These are phyloP conservation scores for Dysphania ambrosioides DNA, from an alignment of 148 eudicot genomes.

Conservation along the genomic window DNA sequence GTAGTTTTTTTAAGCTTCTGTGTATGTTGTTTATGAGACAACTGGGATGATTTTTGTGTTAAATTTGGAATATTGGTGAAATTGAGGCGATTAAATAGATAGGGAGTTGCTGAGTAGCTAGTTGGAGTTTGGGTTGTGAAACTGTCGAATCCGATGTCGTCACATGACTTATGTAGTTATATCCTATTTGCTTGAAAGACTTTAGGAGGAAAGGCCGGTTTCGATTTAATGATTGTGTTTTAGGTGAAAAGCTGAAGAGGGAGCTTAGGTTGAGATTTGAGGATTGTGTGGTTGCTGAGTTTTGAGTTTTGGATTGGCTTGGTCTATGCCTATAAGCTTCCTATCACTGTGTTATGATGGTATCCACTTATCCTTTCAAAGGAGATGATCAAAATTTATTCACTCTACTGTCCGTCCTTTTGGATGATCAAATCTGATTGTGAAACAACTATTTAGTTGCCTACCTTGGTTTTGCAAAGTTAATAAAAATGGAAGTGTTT, in stretches of 20 bases:
- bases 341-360: no score
- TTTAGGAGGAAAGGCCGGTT: background rate
- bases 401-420: background rate
- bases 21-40: background rate
- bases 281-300: background rate
- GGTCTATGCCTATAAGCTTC: background rate
- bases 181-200: background rate
- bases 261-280: background rate
- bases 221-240: background rate
- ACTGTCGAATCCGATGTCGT: background rate
- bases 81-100: background rate
- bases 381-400: background rate
- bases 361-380: background rate
- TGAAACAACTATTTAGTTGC: background rate
- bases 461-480: no score
- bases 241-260: background rate
- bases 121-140: background rate
- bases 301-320: background rate
- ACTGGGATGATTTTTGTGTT: background rate
- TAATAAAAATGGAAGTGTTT: no score
- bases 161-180: no score
- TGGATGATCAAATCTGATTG: background rate
- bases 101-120: background rate
- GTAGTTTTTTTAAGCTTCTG: background rate
- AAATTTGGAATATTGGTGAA: background rate